A percentile compares a stretch with the other conserved stretches of the same genome.
Evolutionary conservation across 2,329 filamentous ascomycete genomes (phyloP).

Genomic region (Harringtonia lauricola): DNA sequence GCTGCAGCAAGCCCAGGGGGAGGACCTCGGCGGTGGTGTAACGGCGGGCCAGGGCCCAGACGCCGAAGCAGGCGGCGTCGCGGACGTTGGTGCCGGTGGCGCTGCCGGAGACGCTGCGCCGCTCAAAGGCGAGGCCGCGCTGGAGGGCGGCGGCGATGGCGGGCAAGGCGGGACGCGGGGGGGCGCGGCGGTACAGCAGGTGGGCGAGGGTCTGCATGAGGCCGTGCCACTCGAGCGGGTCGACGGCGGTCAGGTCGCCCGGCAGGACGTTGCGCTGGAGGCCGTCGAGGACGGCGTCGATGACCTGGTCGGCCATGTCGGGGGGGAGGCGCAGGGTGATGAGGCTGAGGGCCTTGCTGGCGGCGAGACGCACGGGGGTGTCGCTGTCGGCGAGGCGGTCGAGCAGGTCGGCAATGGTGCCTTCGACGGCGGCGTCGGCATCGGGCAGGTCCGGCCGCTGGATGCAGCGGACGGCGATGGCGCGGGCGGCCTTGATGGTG

Average conservation of each 20-base stretch:
- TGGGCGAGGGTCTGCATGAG: conserved; percentile 80
- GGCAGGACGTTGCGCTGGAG: conserved; percentile 48
- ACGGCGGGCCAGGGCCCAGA: conserved; percentile 83
- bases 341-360: conserved; percentile 85
- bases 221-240: conserved; percentile 84
- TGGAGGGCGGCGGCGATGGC: conserved; percentile 68
- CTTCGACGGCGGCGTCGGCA: conserved; percentile 73
- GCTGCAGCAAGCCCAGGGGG: conserved; percentile 35
- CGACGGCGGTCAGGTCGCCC: conserved; percentile 59
- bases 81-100: conserved; percentile 83
- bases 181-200: conserved; percentile 73
- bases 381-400: conserved; percentile 75
- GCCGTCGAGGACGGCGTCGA: conserved; percentile 73
- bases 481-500: conserved; percentile 74
- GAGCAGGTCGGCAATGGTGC: conserved; percentile 70
- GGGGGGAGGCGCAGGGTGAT: conserved; percentile 69
- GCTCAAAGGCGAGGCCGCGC: conserved; percentile 77
- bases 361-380: conserved; percentile 79
- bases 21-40: conserved; percentile 74
- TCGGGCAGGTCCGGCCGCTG: conserved; percentile 46
- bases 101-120: conserved; percentile 72
- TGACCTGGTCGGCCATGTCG: conserved; percentile 75
- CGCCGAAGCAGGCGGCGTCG: conserved; percentile 90
- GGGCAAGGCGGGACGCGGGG: conserved; percentile 57
- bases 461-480: conserved; percentile 43